Evolutionary conservation across 768 basidiomycete genomes (phyloP), one percentile per base, ranked within the genome.

Genomic region (Mrakia gelida): DNA sequence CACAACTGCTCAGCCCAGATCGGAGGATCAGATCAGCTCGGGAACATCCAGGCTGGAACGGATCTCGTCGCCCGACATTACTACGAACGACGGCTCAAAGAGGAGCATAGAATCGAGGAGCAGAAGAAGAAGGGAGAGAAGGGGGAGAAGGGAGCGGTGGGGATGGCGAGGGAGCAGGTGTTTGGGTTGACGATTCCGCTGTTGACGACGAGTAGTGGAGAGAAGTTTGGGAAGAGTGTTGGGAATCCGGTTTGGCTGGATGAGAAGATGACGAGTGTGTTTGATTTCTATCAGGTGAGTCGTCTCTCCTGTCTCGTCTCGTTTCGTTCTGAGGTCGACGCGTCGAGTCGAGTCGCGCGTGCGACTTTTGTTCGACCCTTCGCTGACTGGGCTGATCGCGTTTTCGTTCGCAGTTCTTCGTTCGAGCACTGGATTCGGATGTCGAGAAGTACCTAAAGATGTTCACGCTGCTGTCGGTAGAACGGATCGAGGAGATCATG

Each of bases 21-120:
- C 61, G 97, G 97, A 71, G 97, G 97, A 15, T 95, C 94, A 0
- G 97, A 99, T 84, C 97, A 99, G 84, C 97, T 95, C 92, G 97
- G 97, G 23, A 99, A 99, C 83, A 98, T 99, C 80, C 85, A 96
- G 43, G 92, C 93, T 38, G 97, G 97, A 30, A 87, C 98, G 49
- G 94, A 98, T 76, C 88, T 99, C 76, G 95, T 98, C 81, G 88
- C 89, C 75, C 90, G 90, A 72, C 85, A 88, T 72, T 77, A 76
- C 80, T 83, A 49, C 65, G 81, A 80, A 28, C 79, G 80, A 9
- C n/a, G 59, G 10, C 0, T 59, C 7, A 26, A 59, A 28, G 45
- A 30, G 49, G 49, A 52, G 49, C 49, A 52, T 7, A 45, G 11
- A 10, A 2, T 21, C 18, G 5, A 43, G 21, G 76, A 41, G 11